Conservation (phyloP, 148 eudicot species). For the Fagopyrum esculentum region DNA sequence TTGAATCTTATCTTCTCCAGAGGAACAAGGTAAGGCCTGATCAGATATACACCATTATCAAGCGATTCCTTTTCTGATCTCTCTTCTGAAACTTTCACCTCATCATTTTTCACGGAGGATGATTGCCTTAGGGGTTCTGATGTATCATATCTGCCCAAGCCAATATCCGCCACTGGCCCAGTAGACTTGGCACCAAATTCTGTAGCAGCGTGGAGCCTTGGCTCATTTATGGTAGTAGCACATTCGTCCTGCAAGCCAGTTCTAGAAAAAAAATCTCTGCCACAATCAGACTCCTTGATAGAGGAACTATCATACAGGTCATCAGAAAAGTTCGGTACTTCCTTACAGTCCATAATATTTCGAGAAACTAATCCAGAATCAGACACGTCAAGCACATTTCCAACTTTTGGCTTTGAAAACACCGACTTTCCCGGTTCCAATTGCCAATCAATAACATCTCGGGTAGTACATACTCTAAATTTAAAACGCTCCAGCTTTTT, state of each 20-base stretch:
- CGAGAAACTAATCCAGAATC: conserved; percentile 56
- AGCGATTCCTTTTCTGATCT: conserved; percentile 68
- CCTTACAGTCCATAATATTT: conserved; percentile 34
- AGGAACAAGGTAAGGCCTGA: conserved; percentile 88
- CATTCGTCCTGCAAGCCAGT: conserved; percentile 63
- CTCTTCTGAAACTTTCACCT: conserved; percentile 48
- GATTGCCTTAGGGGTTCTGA: conserved; percentile 59
- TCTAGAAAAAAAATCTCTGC: conserved; percentile 55
- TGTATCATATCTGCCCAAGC: conserved; percentile 42
- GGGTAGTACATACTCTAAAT: conserved; percentile 62
- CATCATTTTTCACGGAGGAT: conserved; percentile 47
- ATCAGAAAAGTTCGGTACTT: conserved; percentile 39
- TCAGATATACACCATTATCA: conserved; percentile 93
- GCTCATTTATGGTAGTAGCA: conserved; percentile 67
- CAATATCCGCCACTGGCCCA: conserved; percentile 53
- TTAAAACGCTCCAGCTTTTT: conserved; percentile 91
- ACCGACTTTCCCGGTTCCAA: conserved; percentile 51
- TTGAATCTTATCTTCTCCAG: conserved; percentile 68
- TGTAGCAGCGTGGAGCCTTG: conserved; percentile 71
- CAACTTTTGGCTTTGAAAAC: conserved; percentile 44
- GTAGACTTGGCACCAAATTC: conserved; percentile 54
- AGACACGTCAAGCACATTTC: conserved; percentile 47
- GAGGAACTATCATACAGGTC: conserved; percentile 65
- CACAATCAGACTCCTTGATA: conserved; percentile 30
- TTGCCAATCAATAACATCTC: conserved; percentile 63